Evolutionary conservation across 2,329 filamentous ascomycete genomes (phyloP).

Genomic region (Clarireedia sp.): DNA sequence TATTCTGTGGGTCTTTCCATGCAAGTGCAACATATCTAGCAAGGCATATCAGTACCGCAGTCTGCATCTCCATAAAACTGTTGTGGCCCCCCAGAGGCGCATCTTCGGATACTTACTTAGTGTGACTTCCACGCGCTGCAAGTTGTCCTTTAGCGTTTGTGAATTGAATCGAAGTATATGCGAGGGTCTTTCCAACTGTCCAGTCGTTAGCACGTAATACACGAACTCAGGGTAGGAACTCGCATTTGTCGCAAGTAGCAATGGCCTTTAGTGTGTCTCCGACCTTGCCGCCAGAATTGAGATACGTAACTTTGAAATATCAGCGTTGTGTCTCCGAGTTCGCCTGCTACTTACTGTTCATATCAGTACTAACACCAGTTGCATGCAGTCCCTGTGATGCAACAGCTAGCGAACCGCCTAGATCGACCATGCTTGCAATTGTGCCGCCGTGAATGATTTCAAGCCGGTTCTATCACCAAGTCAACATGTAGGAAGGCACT

Average conservation of each 20-base stretch:
- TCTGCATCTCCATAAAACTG: background rate
- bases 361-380: conserved; percentile 57
- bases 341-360: conserved; percentile 42
- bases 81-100: background rate
- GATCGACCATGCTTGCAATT: conserved; percentile 66
- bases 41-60: conserved; percentile 2
- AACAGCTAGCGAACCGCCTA: conserved; percentile 57
- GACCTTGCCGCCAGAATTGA: conserved; percentile 48
- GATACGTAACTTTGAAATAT: conserved; percentile 47
- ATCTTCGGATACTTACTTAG: conserved; percentile 41
- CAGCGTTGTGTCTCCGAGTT: background rate
- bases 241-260: conserved; percentile 56
- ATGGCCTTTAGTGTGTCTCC: conserved; percentile 49
- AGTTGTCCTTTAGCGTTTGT: conserved; percentile 51
- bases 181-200: conserved; percentile 54
- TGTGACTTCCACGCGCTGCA: conserved; percentile 56
- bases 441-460: conserved; percentile 72
- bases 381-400: conserved; percentile 55
- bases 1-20: conserved; percentile 30
- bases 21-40: conserved; percentile 30
- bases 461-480: conserved; percentile 55
- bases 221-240: background rate
- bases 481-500: background rate
- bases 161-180: conserved; percentile 53
- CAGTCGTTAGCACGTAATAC: background rate